These are phyloP conservation scores for Cryptosporidium tyzzeri DNA, from an alignment of 169 alveolate genomes.

Conservation along the genomic window DNA sequence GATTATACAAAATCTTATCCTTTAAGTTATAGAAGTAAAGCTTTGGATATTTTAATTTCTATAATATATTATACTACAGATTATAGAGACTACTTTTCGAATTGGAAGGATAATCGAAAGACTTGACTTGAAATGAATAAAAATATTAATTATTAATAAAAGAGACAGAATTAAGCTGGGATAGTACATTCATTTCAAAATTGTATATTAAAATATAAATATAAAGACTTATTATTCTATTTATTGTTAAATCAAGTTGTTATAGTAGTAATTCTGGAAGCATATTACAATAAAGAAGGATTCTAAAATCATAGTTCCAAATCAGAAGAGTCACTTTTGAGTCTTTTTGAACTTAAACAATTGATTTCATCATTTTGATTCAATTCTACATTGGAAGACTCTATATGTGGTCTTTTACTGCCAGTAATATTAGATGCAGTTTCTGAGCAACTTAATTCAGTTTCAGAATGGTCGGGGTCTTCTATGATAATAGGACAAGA, in stretches of 20 bases:
- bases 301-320: background rate
- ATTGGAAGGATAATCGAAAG: slow-evolving; percentile 48
- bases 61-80: slow-evolving; percentile 39
- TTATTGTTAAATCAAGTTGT: no score
- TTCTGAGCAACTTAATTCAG: background rate
- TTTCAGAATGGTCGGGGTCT: background rate
- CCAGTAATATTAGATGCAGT: background rate
- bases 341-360: background rate
- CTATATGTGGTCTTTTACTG: background rate
- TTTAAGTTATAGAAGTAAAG: slow-evolving; percentile 48
- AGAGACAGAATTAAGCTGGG: no score
- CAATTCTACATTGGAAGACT: background rate
- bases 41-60: slow-evolving; percentile 55
- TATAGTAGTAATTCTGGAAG: background rate
- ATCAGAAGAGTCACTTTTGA: background rate
- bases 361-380: background rate
- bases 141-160: background rate
- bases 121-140: background rate
- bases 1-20: slow-evolving; percentile 43
- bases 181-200: no score
- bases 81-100: slow-evolving; percentile 44
- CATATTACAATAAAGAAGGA: no score
- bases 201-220: background rate
- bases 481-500: slow-evolving; percentile 49
- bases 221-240: background rate